phyloP scores from a whole-genome alignment of 2,329 filamentous ascomycete species.

The Ceratocystiopsis minuta region DNA sequence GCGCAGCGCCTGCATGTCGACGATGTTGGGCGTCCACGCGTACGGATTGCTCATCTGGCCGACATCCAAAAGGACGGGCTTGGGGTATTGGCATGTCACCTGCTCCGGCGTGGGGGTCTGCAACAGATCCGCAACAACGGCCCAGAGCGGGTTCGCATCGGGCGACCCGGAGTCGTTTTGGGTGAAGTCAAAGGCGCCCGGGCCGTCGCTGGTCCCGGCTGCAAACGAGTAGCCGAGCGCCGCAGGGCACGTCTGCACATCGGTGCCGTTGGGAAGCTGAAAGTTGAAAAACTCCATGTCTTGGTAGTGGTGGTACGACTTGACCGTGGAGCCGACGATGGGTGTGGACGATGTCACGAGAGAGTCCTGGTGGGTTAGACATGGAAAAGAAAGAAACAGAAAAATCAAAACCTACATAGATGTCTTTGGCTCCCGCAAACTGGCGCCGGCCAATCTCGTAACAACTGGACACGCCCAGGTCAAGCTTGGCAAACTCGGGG shows the following conservation, averaged over 20 bases:
- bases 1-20: constrained; percentile 69
- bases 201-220: constrained; percentile 80
- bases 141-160: constrained; percentile 59
- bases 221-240: constrained; percentile 86
- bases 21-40: constrained; percentile 72
- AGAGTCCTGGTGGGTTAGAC: constrained; percentile 24
- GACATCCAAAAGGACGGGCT: constrained; percentile 73
- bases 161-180: constrained; percentile 59
- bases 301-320: constrained; percentile 70
- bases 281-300: constrained; percentile 67
- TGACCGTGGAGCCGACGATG: constrained; percentile 47
- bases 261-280: constrained; percentile 48
- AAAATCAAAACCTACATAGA: constrained; percentile 17
- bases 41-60: constrained; percentile 62
- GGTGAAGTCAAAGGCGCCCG: constrained; percentile 81
- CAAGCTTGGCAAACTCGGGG: constrained; percentile 47
- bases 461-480: constrained; percentile 55
- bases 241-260: constrained; percentile 62
- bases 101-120: constrained; percentile 53
- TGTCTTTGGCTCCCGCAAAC: constrained; percentile 35
- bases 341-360: constrained; percentile 28
- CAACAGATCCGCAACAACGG: constrained; percentile 50
- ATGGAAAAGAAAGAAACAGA: background rate
- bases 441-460: constrained; percentile 63
- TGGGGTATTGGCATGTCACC: constrained; percentile 56